Percentiles rank a stretch among this genome's conserved stretches.
phyloP scores from a whole-genome alignment of 768 basidiomycete species.

The Cystofilobasidium ferigula region DNA sequence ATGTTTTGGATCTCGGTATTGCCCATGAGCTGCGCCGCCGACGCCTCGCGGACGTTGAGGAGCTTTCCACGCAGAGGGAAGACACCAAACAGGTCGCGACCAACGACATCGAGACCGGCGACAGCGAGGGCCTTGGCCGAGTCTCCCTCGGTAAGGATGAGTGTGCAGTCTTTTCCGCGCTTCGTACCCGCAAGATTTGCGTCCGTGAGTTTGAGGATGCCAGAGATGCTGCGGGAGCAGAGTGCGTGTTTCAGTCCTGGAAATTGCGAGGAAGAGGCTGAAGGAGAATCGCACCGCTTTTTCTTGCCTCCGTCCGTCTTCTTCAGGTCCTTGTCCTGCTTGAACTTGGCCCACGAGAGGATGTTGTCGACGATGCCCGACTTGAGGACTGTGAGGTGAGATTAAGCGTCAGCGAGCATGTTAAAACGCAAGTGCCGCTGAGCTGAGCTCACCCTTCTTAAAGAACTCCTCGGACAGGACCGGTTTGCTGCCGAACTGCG shows the following conservation, averaged over 20 bases:
- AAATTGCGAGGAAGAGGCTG: neutral
- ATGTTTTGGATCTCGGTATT: conserved; percentile 94
- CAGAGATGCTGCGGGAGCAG: conserved; percentile 57
- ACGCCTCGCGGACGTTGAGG: conserved; percentile 92
- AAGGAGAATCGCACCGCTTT: conserved; percentile 49
- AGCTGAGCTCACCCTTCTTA: conserved; percentile 88
- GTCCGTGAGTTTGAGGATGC: conserved; percentile 85
- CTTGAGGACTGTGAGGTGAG: conserved; percentile 55
- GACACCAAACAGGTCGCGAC: conserved; percentile 92
- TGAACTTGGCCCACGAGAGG: conserved; percentile 91
- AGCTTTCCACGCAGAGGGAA: conserved; percentile 96
- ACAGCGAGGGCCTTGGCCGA: conserved; percentile 95
- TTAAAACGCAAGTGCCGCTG: neutral
- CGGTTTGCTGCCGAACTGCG: conserved; percentile 85
- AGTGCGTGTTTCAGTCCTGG: neutral
- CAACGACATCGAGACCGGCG: conserved; percentile 85
- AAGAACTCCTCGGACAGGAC: conserved; percentile 78
- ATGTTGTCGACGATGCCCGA: conserved; percentile 83
- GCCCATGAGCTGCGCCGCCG: conserved; percentile 92
- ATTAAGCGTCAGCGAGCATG: neutral
- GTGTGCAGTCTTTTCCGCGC: conserved; percentile 68
- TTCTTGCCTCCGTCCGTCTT: conserved; percentile 90
- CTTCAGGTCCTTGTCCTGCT: conserved; percentile 89
- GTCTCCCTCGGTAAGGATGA: conserved; percentile 97
- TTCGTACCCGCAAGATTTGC: conserved; percentile 93